phyloP scores from a whole-genome alignment of 257 asterid species.

The Jaltomata sinuosa region DNA sequence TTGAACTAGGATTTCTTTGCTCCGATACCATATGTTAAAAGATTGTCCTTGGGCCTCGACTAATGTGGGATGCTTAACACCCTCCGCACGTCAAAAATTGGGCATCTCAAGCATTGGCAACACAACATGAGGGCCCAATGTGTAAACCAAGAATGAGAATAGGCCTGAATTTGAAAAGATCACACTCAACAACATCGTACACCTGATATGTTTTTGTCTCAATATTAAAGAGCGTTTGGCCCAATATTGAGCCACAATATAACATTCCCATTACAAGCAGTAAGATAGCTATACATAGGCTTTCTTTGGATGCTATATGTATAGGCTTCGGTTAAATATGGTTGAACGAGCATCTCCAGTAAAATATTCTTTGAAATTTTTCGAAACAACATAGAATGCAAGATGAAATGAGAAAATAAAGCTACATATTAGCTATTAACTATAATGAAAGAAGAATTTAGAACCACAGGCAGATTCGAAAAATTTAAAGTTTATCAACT shows the following conservation, averaged over 20 bases:
- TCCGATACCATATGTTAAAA: no score
- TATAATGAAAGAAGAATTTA: neutral
- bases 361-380: no score
- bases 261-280: neutral
- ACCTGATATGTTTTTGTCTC: no score
- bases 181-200: no score
- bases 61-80: neutral
- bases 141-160: no score
- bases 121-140: no score
- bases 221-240: neutral
- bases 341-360: neutral
- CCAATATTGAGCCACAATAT: neutral
- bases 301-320: neutral
- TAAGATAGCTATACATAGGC: neutral
- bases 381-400: no score
- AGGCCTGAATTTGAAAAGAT: no score
- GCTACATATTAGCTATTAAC: neutral
- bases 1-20: no score
- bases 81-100: neutral
- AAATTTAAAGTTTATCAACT: neutral
- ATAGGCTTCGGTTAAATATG: neutral
- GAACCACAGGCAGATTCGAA: neutral
- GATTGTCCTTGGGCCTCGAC: no score
- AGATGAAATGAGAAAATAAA: neutral
- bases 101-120: no score